Evolutionary conservation across 441 rosid species (phyloP).

Genomic region (Bruguiera hainesii): DNA sequence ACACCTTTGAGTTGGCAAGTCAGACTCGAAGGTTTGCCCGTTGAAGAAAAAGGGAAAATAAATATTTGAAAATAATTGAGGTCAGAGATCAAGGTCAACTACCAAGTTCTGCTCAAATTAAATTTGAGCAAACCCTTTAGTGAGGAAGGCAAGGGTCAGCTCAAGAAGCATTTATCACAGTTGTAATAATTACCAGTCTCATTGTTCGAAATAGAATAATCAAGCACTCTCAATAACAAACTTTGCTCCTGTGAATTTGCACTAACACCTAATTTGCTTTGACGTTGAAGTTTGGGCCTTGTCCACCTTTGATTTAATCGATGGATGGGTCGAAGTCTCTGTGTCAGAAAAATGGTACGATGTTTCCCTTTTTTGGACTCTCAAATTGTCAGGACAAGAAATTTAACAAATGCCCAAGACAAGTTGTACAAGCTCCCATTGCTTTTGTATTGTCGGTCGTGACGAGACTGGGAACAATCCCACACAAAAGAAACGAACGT

Average conservation of each 20-base stretch:
- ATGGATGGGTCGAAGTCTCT: not conserved
- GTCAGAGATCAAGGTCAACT: not conserved
- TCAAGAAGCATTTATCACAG: slow-evolving; percentile 6
- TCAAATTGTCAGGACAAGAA: too few species aligned
- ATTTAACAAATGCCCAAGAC: too few species aligned
- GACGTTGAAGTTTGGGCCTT: not conserved
- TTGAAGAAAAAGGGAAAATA: not conserved
- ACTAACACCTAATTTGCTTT: slow-evolving; percentile 1
- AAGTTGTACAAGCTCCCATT: too few species aligned
- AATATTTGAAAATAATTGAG: not conserved
- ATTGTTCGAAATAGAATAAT: not conserved
- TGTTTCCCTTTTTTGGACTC: not conserved
- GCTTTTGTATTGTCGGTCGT: too few species aligned
- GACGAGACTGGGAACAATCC: too few species aligned
- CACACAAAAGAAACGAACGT: too few species aligned
- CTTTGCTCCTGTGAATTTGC: slow-evolving; percentile 2
- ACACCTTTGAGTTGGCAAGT: slow-evolving; percentile 13
- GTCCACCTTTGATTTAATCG: not conserved
- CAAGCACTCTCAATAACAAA: not conserved
- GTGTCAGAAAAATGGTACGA: not conserved
- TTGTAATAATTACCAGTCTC: not conserved
- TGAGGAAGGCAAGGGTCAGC: slow-evolving; percentile 28
- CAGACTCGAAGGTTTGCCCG: slow-evolving; percentile 10
- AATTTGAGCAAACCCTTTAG: not conserved
- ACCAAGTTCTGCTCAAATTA: not conserved